These are phyloP conservation scores for Thozetella sp. DNA, from an alignment of 495 filamentous ascomycete species.

Conservation along the genomic window DNA sequence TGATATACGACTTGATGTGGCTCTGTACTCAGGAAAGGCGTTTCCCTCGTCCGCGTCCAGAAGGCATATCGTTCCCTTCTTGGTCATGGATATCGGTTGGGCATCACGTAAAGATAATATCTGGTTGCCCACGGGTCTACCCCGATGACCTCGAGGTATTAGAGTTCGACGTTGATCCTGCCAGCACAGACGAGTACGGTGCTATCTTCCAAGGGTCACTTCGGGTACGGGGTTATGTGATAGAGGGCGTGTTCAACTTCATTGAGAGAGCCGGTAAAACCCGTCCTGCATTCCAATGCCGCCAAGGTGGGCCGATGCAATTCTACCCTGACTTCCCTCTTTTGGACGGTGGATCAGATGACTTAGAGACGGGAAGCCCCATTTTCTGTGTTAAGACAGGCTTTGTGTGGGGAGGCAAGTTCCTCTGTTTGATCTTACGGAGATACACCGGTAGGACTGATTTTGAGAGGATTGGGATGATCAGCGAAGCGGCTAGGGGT, in stretches of 20 bases:
- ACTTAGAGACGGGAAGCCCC: neutral
- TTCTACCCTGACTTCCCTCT: conserved; percentile 5
- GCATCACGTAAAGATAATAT: neutral
- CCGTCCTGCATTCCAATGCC: neutral
- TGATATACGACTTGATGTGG: conserved; percentile 2
- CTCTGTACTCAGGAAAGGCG: neutral
- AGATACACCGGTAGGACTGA: neutral
- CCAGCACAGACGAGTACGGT: neutral
- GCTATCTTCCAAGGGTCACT: neutral
- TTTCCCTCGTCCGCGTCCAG: neutral
- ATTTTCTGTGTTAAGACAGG: conserved; percentile 6
- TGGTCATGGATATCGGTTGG: conserved; percentile 6
- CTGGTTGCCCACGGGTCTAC: conserved; percentile 2
- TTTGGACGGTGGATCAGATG: neutral
- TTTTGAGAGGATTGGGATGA: neutral
- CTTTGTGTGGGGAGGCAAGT: conserved; percentile 4
- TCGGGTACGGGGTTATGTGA: neutral
- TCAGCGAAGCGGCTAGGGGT: neutral
- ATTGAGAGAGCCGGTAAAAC: neutral
- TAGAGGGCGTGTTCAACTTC: neutral
- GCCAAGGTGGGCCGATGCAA: neutral
- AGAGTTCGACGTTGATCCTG: neutral
- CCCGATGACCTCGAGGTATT: conserved; percentile 1
- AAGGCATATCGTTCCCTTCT: neutral
- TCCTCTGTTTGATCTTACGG: neutral